phyloP scores from a whole-genome alignment of 1,284 basidiomycete species.

The Dichomitus squalens region DNA sequence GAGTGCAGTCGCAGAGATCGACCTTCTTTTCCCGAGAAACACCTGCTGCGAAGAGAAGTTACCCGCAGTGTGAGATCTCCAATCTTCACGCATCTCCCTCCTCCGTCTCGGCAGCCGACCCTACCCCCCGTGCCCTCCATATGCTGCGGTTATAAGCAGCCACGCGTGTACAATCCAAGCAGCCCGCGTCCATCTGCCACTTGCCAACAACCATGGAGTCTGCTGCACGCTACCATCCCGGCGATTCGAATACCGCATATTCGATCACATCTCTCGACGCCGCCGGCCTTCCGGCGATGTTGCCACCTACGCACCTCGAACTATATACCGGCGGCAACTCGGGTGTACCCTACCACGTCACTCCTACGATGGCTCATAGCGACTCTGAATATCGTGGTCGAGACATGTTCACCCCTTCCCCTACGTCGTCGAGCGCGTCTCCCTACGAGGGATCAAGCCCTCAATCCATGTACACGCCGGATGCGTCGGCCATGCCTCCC shows the following conservation, averaged over 20 bases:
- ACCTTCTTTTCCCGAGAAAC: not conserved
- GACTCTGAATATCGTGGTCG: too few species aligned
- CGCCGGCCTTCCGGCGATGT: not conserved
- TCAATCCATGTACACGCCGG: slow-evolving; percentile 6
- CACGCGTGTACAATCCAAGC: not conserved
- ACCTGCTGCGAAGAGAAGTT: not conserved
- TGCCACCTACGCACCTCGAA: slow-evolving; percentile 13
- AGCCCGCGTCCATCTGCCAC: not conserved
- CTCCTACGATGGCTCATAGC: not conserved
- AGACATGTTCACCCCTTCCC: slow-evolving; percentile 14
- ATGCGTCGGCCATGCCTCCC: not conserved
- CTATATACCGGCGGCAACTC: slow-evolving; percentile 7
- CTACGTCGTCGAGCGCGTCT: not conserved
- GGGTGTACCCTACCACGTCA: not conserved
- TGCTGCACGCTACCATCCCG: not conserved
- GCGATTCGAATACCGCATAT: not conserved
- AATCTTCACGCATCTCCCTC: not conserved
- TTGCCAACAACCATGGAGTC: not conserved
- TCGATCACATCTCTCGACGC: not conserved
- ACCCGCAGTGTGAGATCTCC: not conserved
- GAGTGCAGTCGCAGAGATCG: not conserved
- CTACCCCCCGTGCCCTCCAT: not conserved
- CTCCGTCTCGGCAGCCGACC: not conserved
- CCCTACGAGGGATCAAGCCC: not conserved
- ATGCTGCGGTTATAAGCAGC: not conserved